Evolutionary conservation across 305 asterid species (phyloP).

Genomic region (Fraxinus sp.): DNA sequence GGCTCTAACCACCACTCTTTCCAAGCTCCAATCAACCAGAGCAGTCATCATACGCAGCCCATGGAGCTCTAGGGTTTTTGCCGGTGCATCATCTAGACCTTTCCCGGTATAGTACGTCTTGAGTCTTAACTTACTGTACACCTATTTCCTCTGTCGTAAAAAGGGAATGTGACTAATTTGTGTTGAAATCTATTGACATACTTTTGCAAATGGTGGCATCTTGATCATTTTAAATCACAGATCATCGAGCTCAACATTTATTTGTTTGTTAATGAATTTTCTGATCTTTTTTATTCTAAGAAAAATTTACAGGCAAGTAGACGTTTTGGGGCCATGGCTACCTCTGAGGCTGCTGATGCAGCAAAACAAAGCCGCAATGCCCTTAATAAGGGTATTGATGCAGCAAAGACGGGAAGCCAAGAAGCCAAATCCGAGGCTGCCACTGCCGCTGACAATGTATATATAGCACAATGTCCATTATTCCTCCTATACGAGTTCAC

Average conservation of each 20-base stretch:
- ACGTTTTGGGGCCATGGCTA: not conserved
- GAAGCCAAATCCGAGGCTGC: not conserved
- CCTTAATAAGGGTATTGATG: not conserved
- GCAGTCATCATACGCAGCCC: constrained; percentile 2
- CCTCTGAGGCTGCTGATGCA: not conserved
- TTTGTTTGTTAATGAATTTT: not conserved
- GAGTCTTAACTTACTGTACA: not conserved
- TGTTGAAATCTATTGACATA: not conserved
- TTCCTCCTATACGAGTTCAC: not conserved
- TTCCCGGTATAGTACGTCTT: not conserved
- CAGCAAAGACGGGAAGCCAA: not conserved
- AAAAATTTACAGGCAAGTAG: not conserved
- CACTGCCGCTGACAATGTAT: not conserved
- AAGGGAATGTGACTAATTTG: not conserved
- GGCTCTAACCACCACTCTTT: constrained; percentile 15
- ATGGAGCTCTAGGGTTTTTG: not conserved
- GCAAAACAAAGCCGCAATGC: constrained; percentile 3
- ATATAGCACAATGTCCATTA: not conserved
- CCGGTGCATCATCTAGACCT: not conserved
- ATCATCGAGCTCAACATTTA: not conserved
- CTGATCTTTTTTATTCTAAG: not conserved
- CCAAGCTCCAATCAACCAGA: not conserved
- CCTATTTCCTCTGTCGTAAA: not conserved
- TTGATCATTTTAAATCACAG: not conserved
- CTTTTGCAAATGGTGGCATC: not conserved